Conservation (phyloP, 1,284 basidiomycete species). For the Malassezia dermatis region DNA sequence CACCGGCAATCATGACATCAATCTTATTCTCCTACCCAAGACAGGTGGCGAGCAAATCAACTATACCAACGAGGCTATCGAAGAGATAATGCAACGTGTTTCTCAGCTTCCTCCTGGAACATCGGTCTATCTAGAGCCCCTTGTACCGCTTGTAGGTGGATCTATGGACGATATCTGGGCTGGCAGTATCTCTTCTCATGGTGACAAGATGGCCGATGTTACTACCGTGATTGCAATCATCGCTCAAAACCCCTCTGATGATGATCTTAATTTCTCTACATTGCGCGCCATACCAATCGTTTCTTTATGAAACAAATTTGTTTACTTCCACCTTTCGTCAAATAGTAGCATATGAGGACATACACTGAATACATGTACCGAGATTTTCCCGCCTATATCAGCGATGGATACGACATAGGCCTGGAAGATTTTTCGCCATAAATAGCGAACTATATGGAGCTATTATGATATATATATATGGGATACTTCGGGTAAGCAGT, state of each 20-base stretch:
- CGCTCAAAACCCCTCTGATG: not conserved
- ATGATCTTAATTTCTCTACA: not conserved
- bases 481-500: not conserved
- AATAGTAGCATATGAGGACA: not conserved
- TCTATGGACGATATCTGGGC: not conserved
- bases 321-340: not conserved
- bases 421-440: not conserved
- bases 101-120: not conserved
- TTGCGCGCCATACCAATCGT: not conserved
- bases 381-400: not conserved
- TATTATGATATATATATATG: not conserved
- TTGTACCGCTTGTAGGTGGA: not conserved
- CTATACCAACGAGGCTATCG: not conserved
- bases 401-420: not conserved
- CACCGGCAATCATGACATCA: constrained; percentile 88
- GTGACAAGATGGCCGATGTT: not conserved
- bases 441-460: not conserved
- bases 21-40: constrained; percentile 74
- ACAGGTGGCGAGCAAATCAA: not conserved
- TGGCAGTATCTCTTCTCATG: not conserved
- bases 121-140: not conserved
- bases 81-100: not conserved
- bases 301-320: not conserved
- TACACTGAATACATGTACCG: too few species aligned
- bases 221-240: not conserved